Conservation (phyloP, 768 basidiomycete species). For the Lyophyllum semitale region DNA sequence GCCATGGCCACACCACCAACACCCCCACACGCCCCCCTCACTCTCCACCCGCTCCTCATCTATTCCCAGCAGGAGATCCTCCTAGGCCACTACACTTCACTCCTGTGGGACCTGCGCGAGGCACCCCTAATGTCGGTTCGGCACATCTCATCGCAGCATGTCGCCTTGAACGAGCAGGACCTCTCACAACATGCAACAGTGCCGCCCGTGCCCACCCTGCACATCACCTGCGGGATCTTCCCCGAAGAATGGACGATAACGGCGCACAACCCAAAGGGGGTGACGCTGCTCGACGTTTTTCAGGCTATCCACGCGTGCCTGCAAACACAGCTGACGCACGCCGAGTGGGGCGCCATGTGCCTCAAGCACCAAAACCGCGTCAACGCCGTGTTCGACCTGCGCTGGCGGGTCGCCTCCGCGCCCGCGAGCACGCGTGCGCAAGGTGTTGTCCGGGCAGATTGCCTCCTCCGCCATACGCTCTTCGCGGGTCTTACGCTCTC, state of each 20-base stretch:
- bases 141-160: slow-evolving; percentile 17
- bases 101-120: slow-evolving; percentile 55
- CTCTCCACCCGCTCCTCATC: slow-evolving; percentile 37
- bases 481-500: slow-evolving; percentile 55
- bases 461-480: slow-evolving; percentile 44
- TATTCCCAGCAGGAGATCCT: slow-evolving; percentile 36
- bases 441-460: slow-evolving; percentile 53
- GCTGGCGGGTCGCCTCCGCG: slow-evolving; percentile 42
- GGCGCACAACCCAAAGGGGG: slow-evolving; percentile 41
- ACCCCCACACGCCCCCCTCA: slow-evolving; percentile 9
- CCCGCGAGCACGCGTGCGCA: slow-evolving; percentile 33
- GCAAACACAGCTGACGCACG: slow-evolving; percentile 34
- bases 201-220: slow-evolving; percentile 39
- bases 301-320: slow-evolving; percentile 44
- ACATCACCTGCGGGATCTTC: slow-evolving; percentile 48
- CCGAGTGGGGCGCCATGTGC: slow-evolving; percentile 45
- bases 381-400: slow-evolving; percentile 41
- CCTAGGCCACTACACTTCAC: slow-evolving; percentile 24
- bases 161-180: slow-evolving; percentile 31
- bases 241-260: slow-evolving; percentile 43
- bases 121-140: slow-evolving; percentile 33
- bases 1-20: neutral
- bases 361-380: slow-evolving; percentile 44
- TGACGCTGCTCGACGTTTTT: slow-evolving; percentile 56
- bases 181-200: slow-evolving; percentile 43